Base-by-base conservation (phyloP, 345 rosid species). In the Stellera chamaejasme region DNA sequence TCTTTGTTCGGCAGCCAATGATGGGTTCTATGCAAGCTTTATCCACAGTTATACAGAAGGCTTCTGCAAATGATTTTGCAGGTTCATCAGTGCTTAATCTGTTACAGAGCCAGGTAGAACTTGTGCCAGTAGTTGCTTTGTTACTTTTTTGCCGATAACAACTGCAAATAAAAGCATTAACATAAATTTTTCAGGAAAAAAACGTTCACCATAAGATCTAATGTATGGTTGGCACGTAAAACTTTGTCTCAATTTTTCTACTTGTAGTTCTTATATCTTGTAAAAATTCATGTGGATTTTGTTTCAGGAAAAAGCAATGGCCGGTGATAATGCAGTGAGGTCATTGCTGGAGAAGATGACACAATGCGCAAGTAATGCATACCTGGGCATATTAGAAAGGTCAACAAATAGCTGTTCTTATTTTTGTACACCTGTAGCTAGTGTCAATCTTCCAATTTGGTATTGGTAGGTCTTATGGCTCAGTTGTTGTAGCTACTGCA, bases 51-150 rank as follows among this genome's bases (percentile, higher is more conserved):
- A 69, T 79, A 66, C 81, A 74, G 71, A 86, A 93, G 78, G 90
- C 91, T 64, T 78, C 88, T 25, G 77, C 82, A 42, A 82, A 81
- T 77, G 76, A 80, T 66, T 87, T 54, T 71, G 69, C 71, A 19
- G 99, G 99, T 75, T 93, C 97, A 65, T 83, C 83, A 58, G 91
- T 89, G 70, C 89, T 93, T 75, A 89, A 93, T 72, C 91, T 93
- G 60, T 75, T 89, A 72, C 99, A 87, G 80, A 84, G 94, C 77
- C 89, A 89, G 97, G 99, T 87, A 46, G 69, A 44, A 59, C 52
- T 19, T 44, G 49, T 49, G 23, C 32, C 15, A 53, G 27, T 36
- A 54, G 13, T 48, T 5, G 13, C 58, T 52, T 65, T 14, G 5
- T 45, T 4, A 13, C 12, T 10, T 56, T 48, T 43, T 14, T 57